A percentile compares a stretch with the other conserved stretches of the same genome.
Conservation (phyloP, 805 yeast genomes). For the Isabelozyma gotoi region DNA sequence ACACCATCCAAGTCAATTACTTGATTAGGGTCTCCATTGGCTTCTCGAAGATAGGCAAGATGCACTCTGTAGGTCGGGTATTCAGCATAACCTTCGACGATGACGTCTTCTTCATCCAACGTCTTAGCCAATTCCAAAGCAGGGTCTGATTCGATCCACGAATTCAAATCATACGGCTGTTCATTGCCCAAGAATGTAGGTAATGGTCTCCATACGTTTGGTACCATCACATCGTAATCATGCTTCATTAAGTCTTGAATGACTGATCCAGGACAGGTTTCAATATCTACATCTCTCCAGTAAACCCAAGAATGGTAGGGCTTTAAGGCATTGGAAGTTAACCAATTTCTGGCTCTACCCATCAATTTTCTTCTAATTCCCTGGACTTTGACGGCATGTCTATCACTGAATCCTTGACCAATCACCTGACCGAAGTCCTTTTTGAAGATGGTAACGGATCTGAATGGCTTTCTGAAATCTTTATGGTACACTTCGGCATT, state of each 20-base stretch:
- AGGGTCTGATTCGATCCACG: conserved; percentile 89
- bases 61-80: conserved; percentile 86
- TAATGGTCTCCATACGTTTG: conserved; percentile 95
- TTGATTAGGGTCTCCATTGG: conserved; percentile 60
- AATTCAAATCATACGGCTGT: conserved; percentile 94
- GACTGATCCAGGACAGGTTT: conserved; percentile 75
- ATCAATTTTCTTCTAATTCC: conserved; percentile 80
- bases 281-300: conserved; percentile 88
- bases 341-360: conserved; percentile 89
- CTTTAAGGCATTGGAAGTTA: conserved; percentile 67
- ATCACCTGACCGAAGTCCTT: conserved; percentile 82
- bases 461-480: conserved; percentile 65
- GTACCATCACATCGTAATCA: conserved; percentile 72
- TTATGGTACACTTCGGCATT: conserved; percentile 59
- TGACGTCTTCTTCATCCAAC: conserved; percentile 77
- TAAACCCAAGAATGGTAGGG: conserved; percentile 90
- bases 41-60: conserved; percentile 67
- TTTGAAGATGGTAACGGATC: conserved; percentile 75
- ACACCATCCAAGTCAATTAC: conserved; percentile 78
- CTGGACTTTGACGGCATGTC: conserved; percentile 84
- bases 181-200: conserved; percentile 88
- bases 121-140: conserved; percentile 66
- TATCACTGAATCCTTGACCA: conserved; percentile 81
- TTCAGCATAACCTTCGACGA: conserved; percentile 86
- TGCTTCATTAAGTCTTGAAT: conserved; percentile 70